phyloP scores from a whole-genome alignment of 140 eudicot species.

The Oenanthe javanica region DNA sequence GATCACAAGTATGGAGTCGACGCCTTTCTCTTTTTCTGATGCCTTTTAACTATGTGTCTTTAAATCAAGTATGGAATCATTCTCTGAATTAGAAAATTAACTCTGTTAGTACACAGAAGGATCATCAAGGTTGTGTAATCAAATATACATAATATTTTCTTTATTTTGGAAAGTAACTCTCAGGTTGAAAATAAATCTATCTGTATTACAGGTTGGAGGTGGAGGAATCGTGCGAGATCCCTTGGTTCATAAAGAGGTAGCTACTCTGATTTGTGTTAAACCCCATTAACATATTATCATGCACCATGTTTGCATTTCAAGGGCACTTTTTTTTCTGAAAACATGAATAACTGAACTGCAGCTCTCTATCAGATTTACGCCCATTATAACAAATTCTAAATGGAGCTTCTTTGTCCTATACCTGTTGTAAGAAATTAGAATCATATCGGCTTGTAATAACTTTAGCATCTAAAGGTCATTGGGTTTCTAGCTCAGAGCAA shows the following conservation, averaged over 20 bases:
- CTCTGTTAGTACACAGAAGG: neutral
- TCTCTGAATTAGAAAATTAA: neutral
- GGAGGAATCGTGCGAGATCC: conserved; percentile 99
- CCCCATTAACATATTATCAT: neutral
- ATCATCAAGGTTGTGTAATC: neutral
- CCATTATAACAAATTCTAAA: neutral
- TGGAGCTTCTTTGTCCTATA: neutral
- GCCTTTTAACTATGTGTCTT: neutral
- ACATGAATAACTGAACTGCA: neutral
- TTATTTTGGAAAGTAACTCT: neutral
- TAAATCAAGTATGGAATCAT: neutral
- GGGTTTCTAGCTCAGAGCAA: neutral
- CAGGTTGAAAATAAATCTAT: conserved; percentile 6
- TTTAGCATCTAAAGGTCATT: neutral
- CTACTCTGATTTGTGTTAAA: neutral
- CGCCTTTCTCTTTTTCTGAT: neutral
- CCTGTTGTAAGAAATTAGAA: neutral
- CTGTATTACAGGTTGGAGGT: conserved; percentile 63
- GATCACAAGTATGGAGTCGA: conserved; percentile 63
- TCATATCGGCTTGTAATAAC: neutral
- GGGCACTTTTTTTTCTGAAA: neutral
- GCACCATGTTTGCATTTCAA: neutral
- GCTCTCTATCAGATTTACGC: neutral
- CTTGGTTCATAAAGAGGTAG: conserved; percentile 80
- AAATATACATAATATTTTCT: neutral